phyloP scores from a whole-genome alignment of 345 rosid species.

The Brassica rapa region DNA sequence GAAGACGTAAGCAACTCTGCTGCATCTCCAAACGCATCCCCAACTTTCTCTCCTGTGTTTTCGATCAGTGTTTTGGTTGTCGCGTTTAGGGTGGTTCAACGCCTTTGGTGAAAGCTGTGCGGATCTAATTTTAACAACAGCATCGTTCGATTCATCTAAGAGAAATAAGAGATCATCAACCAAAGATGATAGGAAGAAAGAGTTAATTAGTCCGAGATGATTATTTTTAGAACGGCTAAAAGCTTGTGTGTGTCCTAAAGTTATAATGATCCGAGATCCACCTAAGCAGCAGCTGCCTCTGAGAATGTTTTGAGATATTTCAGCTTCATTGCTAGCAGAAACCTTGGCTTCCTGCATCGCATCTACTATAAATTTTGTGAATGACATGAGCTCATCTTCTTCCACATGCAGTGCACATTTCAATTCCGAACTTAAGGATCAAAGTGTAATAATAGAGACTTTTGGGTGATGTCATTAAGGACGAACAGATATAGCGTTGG shows the following conservation, averaged over 20 bases:
- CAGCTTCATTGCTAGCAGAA: slow-evolving; percentile 44
- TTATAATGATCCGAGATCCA: neutral
- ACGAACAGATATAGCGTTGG: no score
- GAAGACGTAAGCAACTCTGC: slow-evolving; percentile 39
- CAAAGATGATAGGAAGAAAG: neutral
- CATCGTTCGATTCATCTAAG: slow-evolving; percentile 1
- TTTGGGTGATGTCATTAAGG: neutral
- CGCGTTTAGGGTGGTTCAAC: slow-evolving; percentile 15
- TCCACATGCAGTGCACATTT: slow-evolving; percentile 48
- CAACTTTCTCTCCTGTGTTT: neutral
- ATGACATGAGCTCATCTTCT: slow-evolving; percentile 64
- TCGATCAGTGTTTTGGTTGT: neutral
- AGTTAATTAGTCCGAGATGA: neutral
- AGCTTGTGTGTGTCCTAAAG: neutral
- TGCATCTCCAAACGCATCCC: slow-evolving; percentile 14
- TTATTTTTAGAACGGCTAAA: neutral
- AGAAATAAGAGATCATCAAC: neutral
- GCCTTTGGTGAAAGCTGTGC: slow-evolving; percentile 22
- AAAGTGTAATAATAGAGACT: neutral
- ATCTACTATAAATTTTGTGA: slow-evolving; percentile 53
- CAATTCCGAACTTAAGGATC: neutral
- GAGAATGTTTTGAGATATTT: slow-evolving; percentile 36
- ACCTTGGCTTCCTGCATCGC: slow-evolving; percentile 48
- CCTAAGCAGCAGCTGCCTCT: slow-evolving; percentile 38
- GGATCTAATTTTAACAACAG: neutral